Percentiles rank a stretch among this genome's conserved stretches.
Evolutionary conservation across 768 basidiomycete species (phyloP).

Genomic region (Podaxis pistillaris): DNA sequence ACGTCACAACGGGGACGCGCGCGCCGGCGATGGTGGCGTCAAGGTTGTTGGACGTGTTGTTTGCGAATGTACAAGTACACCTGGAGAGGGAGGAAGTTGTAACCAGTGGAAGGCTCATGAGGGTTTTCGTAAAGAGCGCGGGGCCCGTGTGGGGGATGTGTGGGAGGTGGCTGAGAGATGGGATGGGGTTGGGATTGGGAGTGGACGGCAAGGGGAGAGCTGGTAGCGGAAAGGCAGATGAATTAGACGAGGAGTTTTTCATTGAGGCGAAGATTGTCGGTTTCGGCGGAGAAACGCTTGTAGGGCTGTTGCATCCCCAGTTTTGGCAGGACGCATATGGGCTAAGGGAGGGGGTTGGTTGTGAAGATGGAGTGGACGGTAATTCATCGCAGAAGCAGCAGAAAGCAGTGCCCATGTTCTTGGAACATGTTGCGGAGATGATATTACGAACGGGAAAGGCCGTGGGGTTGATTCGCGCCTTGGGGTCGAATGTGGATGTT

Average conservation of each 20-base stretch:
- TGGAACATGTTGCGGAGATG: conserved; percentile 56
- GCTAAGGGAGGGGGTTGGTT: conserved; percentile 42
- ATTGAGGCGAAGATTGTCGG: conserved; percentile 69
- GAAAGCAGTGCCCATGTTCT: conserved; percentile 54
- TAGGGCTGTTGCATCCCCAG: conserved; percentile 63
- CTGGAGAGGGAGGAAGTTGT: conserved; percentile 55
- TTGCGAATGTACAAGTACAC: conserved; percentile 55
- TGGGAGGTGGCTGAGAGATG: conserved; percentile 68
- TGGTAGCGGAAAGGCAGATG: conserved; percentile 27
- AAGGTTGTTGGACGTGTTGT: conserved; percentile 60
- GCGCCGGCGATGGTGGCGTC: conserved; percentile 56
- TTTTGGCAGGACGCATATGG: conserved; percentile 78
- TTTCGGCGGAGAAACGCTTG: conserved; percentile 37
- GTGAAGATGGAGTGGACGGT: conserved; percentile 21
- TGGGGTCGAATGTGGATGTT: conserved; percentile 37
- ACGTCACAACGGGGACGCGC: conserved; percentile 21
- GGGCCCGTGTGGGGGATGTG: conserved; percentile 78
- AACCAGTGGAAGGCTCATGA: conserved; percentile 55
- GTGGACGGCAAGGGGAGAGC: conserved; percentile 18
- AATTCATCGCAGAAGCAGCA: conserved; percentile 21
- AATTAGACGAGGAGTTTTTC: conserved; percentile 77
- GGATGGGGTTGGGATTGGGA: conserved; percentile 53
- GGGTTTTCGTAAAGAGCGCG: conserved; percentile 58
- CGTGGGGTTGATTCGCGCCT: conserved; percentile 66
- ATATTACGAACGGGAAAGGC: conserved; percentile 74